Conservation (phyloP, 2,329 filamentous ascomycete genomes). For the Epichloe glyceriae region DNA sequence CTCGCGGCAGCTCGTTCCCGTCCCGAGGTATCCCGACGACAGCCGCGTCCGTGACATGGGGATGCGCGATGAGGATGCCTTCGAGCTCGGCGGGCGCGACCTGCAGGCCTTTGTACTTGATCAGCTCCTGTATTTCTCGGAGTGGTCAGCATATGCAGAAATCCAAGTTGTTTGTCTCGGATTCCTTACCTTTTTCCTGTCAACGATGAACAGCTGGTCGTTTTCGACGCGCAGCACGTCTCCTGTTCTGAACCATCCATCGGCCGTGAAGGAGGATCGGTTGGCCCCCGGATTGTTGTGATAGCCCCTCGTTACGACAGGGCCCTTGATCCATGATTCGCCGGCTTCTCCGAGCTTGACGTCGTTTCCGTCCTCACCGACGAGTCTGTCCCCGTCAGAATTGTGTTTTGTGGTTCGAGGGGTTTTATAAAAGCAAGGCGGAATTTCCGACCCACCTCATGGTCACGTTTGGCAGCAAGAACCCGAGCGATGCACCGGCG, state of each 20-base stretch:
- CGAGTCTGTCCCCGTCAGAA: constrained; percentile 15
- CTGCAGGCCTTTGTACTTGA: constrained; percentile 47
- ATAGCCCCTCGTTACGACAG: constrained; percentile 61
- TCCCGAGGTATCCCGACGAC: constrained; percentile 43
- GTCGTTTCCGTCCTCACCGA: constrained; percentile 27
- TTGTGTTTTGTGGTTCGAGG: background rate
- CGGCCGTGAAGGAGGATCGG: constrained; percentile 37
- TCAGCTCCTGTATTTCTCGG: constrained; percentile 35
- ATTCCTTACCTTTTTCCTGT: constrained; percentile 50
- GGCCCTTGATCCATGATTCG: constrained; percentile 56
- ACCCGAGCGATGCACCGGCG: constrained; percentile 32
- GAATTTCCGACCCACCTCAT: constrained; percentile 12
- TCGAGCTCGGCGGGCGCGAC: constrained; percentile 55
- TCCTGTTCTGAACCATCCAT: constrained; percentile 64
- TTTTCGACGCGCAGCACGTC: constrained; percentile 63
- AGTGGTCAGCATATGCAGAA: no score
- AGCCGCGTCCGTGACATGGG: constrained; percentile 40
- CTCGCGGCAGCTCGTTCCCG: constrained; percentile 35
- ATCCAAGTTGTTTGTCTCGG: no score
- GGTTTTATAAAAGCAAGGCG: background rate
- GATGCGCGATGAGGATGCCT: constrained; percentile 27
- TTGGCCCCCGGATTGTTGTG: constrained; percentile 56
- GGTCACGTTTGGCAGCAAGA: constrained; percentile 16
- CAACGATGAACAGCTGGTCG: constrained; percentile 64
- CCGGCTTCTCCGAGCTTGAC: constrained; percentile 31